Conservation (phyloP, 441 rosid genomes). For the Omphalea diandra region DNA sequence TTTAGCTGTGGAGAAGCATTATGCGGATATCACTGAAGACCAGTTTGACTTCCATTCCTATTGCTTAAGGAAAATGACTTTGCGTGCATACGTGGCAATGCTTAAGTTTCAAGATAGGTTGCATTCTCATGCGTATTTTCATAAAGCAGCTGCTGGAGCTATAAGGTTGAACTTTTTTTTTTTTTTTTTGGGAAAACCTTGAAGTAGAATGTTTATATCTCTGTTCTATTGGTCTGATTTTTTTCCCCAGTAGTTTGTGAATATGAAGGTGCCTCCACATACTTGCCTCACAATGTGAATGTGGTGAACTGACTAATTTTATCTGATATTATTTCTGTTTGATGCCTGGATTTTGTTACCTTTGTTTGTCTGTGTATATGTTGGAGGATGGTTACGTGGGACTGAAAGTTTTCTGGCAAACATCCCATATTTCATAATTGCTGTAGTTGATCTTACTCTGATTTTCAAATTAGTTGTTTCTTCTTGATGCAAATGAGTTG, state of each 20-base stretch:
- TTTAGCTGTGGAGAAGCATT: conserved; percentile 99
- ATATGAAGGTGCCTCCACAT: neutral
- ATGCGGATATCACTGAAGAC: conserved; percentile 97
- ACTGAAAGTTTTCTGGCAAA: conserved; percentile 6
- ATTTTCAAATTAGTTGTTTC: neutral
- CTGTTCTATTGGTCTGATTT: neutral
- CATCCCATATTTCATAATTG: neutral
- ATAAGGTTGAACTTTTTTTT: conserved; percentile 62
- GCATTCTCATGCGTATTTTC: conserved; percentile 93
- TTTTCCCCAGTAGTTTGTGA: neutral
- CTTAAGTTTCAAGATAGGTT: conserved; percentile 97
- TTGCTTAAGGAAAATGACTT: conserved; percentile 98
- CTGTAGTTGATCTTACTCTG: neutral
- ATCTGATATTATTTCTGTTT: no score
- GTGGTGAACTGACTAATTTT: neutral
- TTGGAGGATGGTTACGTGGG: neutral
- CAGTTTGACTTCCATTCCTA: conserved; percentile 99
- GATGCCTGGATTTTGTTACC: no score
- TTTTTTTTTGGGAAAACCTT: no score
- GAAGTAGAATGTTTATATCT: neutral
- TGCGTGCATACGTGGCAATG: conserved; percentile 97
- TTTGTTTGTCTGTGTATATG: neutral
- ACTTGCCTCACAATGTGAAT: neutral
- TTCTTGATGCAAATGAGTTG: neutral
- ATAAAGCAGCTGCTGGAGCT: conserved; percentile 94